phyloP scores from a whole-genome alignment of 371 early-diverging fungal genomes.

The Apophysomyces trapeziformis region DNA sequence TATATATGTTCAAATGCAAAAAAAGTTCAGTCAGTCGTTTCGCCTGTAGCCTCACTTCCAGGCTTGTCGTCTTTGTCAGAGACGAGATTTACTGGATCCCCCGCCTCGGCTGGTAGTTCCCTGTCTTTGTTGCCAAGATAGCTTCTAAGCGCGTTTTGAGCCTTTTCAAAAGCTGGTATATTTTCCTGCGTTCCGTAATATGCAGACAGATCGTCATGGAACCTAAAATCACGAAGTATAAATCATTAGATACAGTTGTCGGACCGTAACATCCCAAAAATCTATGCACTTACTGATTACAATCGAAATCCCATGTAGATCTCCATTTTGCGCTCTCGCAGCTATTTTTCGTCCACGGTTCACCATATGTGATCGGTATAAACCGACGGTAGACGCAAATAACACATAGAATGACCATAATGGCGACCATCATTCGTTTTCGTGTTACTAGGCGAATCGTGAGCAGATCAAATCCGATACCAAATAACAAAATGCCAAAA shows the following conservation, averaged over 20 bases:
- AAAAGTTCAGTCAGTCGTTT: background rate
- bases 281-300: constrained; percentile 34
- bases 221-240: constrained; percentile 25
- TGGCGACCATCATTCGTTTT: constrained; percentile 54
- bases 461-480: constrained; percentile 80
- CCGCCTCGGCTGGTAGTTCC: constrained; percentile 38
- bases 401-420: constrained; percentile 52
- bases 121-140: constrained; percentile 27
- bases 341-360: constrained; percentile 71
- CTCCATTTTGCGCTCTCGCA: constrained; percentile 81
- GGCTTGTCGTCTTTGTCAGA: constrained; percentile 29
- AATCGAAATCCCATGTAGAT: constrained; percentile 75
- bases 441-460: constrained; percentile 61
- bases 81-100: constrained; percentile 40
- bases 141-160: constrained; percentile 40
- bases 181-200: constrained; percentile 22
- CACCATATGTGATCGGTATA: constrained; percentile 86
- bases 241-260: background rate
- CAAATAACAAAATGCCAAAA: constrained; percentile 76
- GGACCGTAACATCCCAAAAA: background rate
- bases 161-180: constrained; percentile 25
- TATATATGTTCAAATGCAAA: too few relatives aligned
- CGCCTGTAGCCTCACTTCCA: background rate
- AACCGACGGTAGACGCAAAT: constrained; percentile 68
- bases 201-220: constrained; percentile 34